A percentile compares a stretch with the other conserved stretches of the same genome.
Conservation (phyloP, 2,329 filamentous ascomycete species). For the Cercospora zeina region DNA sequence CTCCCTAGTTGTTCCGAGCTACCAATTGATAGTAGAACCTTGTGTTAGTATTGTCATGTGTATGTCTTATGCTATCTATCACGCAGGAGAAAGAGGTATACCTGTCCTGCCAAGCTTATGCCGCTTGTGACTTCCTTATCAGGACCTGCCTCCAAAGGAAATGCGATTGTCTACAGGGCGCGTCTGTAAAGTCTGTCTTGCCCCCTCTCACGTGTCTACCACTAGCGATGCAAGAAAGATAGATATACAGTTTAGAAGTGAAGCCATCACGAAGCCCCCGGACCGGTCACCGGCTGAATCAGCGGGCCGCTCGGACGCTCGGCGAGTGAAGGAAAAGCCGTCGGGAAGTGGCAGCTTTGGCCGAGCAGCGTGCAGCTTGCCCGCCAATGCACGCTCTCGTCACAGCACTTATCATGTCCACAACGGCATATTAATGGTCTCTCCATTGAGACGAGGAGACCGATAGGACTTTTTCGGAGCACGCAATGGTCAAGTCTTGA, state of each 20-base stretch:
- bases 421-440: not conserved
- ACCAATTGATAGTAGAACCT: no score
- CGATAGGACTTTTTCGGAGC: constrained; percentile 1
- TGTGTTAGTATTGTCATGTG: no score
- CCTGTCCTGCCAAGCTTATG: no score
- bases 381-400: constrained; percentile 12
- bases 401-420: constrained; percentile 6
- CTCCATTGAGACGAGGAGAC: not conserved
- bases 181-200: not conserved
- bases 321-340: constrained; percentile 12
- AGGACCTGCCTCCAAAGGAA: constrained; percentile 18
- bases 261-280: not conserved
- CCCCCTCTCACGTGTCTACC: not conserved
- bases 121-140: no score
- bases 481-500: not conserved
- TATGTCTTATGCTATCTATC: no score
- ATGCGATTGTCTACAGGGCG: constrained; percentile 10
- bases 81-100: no score
- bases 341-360: constrained; percentile 5
- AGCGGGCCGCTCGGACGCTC: constrained; percentile 4
- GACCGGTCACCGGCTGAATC: constrained; percentile 3
- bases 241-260: not conserved
- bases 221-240: not conserved
- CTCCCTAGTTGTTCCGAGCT: no score
- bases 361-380: constrained; percentile 7